A percentile compares a stretch with the other conserved stretches of the same genome.
Evolutionary conservation across 1,284 basidiomycete genomes (phyloP).

Genomic region (Ustilago bromivora): DNA sequence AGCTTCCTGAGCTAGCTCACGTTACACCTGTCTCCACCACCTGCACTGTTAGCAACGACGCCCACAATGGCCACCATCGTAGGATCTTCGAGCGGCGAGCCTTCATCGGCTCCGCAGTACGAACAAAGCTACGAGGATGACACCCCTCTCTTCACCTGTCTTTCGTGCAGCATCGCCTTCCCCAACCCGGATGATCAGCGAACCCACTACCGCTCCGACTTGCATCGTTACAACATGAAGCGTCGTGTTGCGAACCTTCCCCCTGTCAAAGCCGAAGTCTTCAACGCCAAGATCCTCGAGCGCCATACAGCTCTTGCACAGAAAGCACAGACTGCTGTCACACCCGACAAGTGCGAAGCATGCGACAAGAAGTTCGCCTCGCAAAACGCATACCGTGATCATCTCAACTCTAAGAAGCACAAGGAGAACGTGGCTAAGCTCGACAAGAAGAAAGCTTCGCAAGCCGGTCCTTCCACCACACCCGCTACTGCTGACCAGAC

Average conservation of each 20-base stretch:
- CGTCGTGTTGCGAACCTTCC: conserved; percentile 90
- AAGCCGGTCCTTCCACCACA: conserved; percentile 3
- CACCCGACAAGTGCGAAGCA: conserved; percentile 40
- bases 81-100: conserved; percentile 32
- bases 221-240: conserved; percentile 98
- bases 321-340: conserved; percentile 34
- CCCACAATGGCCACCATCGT: conserved; percentile 45
- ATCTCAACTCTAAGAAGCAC: conserved; percentile 90
- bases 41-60: not conserved
- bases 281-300: conserved; percentile 87
- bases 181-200: conserved; percentile 86
- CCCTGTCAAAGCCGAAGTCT: conserved; percentile 82
- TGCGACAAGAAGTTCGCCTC: conserved; percentile 88
- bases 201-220: conserved; percentile 90
- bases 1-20: not conserved
- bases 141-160: conserved; percentile 77
- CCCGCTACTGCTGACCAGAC: conserved; percentile 8
- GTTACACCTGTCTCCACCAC: not conserved
- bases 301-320: conserved; percentile 41
- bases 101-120: conserved; percentile 28
- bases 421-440: conserved; percentile 80
- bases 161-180: conserved; percentile 93
- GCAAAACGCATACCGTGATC: conserved; percentile 88
- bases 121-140: conserved; percentile 47
- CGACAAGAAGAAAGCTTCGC: conserved; percentile 21